Percentiles rank a stretch among this genome's conserved stretches.
These are phyloP conservation scores for Brassica rapa DNA, from an alignment of 345 rosid genomes.

Conservation along the genomic window DNA sequence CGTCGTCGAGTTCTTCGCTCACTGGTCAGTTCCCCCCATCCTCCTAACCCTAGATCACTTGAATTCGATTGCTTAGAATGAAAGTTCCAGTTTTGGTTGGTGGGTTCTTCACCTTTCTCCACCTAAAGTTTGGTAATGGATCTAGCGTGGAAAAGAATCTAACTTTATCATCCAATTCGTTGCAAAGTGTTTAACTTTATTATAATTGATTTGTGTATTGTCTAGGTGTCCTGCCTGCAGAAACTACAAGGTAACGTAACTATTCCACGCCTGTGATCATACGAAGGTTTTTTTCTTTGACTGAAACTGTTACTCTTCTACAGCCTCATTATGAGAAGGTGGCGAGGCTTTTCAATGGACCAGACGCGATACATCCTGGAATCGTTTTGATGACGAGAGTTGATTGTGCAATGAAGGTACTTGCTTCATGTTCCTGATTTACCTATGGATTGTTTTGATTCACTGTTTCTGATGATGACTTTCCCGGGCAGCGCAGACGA, in stretches of 20 bases:
- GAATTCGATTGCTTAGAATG: slow-evolving; percentile 28
- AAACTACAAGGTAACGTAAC: slow-evolving; percentile 80
- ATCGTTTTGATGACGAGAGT: slow-evolving; percentile 82
- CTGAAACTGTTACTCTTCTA: slow-evolving; percentile 35
- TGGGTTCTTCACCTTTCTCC: slow-evolving; percentile 46
- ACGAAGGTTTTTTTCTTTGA: slow-evolving; percentile 6
- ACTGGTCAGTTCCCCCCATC: slow-evolving; percentile 59
- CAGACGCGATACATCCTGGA: slow-evolving; percentile 92
- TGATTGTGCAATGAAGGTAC: slow-evolving; percentile 91
- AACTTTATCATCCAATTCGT: not conserved
- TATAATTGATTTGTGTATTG: slow-evolving; percentile 7
- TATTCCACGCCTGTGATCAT: not conserved
- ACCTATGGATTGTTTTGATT: not conserved
- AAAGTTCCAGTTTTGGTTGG: slow-evolving; percentile 28
- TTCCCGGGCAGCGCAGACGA: slow-evolving; percentile 85
- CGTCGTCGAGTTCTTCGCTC: slow-evolving; percentile 91
- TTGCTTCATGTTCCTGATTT: not conserved
- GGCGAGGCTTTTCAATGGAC: slow-evolving; percentile 94
- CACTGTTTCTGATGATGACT: slow-evolving; percentile 33
- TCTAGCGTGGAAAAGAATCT: slow-evolving; percentile 21
- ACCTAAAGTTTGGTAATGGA: slow-evolving; percentile 32
- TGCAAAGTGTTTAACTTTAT: not conserved
- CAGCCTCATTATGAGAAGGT: slow-evolving; percentile 97
- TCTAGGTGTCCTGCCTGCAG: slow-evolving; percentile 99
- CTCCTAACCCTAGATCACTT: slow-evolving; percentile 16